A percentile compares a stretch with the other conserved stretches of the same genome.
Evolutionary conservation across 2,329 filamentous ascomycete genomes (phyloP).

Genomic region (Pyrenophora teres): DNA sequence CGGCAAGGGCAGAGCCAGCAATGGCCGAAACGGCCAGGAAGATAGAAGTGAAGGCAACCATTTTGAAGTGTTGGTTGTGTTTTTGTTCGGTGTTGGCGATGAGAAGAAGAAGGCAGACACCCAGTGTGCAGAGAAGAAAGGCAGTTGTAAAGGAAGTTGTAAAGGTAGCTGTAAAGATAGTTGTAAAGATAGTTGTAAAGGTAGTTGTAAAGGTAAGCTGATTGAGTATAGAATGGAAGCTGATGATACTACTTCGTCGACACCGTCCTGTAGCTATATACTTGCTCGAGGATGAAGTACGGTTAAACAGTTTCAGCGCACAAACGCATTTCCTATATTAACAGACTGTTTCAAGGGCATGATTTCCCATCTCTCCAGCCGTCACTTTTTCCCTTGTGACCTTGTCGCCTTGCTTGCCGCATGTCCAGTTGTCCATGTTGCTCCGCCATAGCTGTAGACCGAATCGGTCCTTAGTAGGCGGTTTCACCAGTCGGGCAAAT

Average conservation of each 20-base stretch:
- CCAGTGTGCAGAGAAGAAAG: slow-evolving; percentile 1
- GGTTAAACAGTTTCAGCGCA: too few relatives aligned
- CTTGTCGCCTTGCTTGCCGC: not conserved
- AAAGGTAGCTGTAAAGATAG: not conserved
- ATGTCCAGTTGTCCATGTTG: not conserved
- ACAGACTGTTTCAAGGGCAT: too few relatives aligned
- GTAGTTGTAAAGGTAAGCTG: not conserved
- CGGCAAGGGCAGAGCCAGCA: slow-evolving; percentile 26
- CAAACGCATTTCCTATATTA: too few relatives aligned
- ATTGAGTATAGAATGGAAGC: too few relatives aligned
- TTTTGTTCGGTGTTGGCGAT: not conserved
- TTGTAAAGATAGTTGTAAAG: not conserved
- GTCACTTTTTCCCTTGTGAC: not conserved
- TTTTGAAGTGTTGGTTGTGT: slow-evolving; percentile 13
- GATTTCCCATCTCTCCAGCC: not conserved
- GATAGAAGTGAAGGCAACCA: slow-evolving; percentile 36
- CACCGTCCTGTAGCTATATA: too few relatives aligned
- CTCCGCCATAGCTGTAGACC: not conserved
- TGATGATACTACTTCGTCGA: too few relatives aligned
- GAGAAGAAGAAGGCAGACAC: too few relatives aligned
- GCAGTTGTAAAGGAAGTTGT: not conserved
- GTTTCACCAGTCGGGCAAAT: slow-evolving; percentile 1
- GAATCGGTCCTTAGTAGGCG: not conserved
- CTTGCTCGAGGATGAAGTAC: too few relatives aligned
- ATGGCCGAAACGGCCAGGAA: slow-evolving; percentile 27